Evolutionary conservation across 2,329 filamentous ascomycete genomes (phyloP).

Genomic region (Alternaria longipes): DNA sequence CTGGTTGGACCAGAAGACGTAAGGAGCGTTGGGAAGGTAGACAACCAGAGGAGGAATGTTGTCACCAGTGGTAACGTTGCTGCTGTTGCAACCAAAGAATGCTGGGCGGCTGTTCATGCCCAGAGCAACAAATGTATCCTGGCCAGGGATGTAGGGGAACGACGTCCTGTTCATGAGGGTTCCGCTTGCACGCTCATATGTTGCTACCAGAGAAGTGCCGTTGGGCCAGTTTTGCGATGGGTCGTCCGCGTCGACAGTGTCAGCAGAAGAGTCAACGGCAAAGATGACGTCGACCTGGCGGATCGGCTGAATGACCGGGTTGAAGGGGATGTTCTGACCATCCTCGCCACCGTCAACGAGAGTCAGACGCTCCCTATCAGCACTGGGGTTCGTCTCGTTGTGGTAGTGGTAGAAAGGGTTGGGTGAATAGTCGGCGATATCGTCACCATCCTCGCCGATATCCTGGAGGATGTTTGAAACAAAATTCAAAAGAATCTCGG

Average conservation of each 20-base stretch:
- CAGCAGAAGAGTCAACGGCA: constrained; percentile 79
- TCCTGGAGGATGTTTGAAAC: constrained; percentile 62
- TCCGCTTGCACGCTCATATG: constrained; percentile 72
- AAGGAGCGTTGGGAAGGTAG: constrained; percentile 88
- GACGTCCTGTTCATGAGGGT: constrained; percentile 70
- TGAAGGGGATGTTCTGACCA: constrained; percentile 79
- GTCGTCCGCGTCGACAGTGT: constrained; percentile 60
- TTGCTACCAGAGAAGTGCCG: constrained; percentile 76
- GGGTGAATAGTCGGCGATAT: constrained; percentile 76
- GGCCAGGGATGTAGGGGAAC: constrained; percentile 77
- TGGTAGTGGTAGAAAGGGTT: constrained; percentile 80
- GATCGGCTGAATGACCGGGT: constrained; percentile 78
- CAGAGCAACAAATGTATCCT: constrained; percentile 80
- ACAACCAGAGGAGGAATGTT: constrained; percentile 74
- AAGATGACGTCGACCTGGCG: constrained; percentile 82
- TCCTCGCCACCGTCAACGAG: constrained; percentile 84
- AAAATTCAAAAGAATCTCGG: constrained; percentile 61
- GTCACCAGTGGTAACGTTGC: constrained; percentile 65
- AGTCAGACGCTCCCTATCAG: constrained; percentile 65
- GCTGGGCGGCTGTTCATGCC: constrained; percentile 77
- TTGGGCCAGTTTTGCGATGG: constrained; percentile 72
- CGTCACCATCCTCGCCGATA: constrained; percentile 69
- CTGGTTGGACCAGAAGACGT: constrained; percentile 78
- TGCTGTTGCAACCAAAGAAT: constrained; percentile 80
- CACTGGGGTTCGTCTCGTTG: constrained; percentile 66